These are phyloP conservation scores for Saccharomyces jurei DNA, from an alignment of 805 yeast genomes.

Conservation along the genomic window DNA sequence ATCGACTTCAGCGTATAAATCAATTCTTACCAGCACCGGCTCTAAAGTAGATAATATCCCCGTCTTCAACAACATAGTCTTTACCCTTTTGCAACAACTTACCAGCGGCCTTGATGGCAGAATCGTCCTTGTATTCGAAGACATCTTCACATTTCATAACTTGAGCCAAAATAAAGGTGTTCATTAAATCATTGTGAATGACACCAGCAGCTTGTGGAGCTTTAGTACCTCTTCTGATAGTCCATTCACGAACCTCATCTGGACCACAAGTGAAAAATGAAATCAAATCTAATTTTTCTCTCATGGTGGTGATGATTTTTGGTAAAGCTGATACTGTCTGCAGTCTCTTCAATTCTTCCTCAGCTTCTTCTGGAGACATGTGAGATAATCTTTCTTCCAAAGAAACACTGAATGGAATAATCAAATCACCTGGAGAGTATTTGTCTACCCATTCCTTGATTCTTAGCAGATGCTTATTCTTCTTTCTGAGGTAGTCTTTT, in stretches of 20 bases:
- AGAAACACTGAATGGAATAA: constrained; percentile 88
- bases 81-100: constrained; percentile 88
- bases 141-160: constrained; percentile 81
- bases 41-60: constrained; percentile 85
- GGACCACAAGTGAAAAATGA: constrained; percentile 96
- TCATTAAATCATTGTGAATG: constrained; percentile 90
- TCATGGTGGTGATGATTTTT: constrained; percentile 77
- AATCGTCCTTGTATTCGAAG: constrained; percentile 71
- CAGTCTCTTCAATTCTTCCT: constrained; percentile 61
- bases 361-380: constrained; percentile 77
- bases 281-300: constrained; percentile 75
- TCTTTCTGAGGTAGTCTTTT: constrained; percentile 77
- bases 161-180: constrained; percentile 90
- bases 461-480: constrained; percentile 73
- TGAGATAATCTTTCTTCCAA: constrained; percentile 86
- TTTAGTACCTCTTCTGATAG: constrained; percentile 80
- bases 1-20: background rate
- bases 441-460: constrained; percentile 81
- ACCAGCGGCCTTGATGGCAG: constrained; percentile 77
- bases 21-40: constrained; percentile 87
- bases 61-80: constrained; percentile 90
- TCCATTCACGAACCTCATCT: constrained; percentile 97
- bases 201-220: constrained; percentile 99
- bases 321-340: constrained; percentile 81
- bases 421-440: constrained; percentile 80